Conservation (phyloP, 2,329 filamentous ascomycete species). For the Escovopsis weberi region DNA sequence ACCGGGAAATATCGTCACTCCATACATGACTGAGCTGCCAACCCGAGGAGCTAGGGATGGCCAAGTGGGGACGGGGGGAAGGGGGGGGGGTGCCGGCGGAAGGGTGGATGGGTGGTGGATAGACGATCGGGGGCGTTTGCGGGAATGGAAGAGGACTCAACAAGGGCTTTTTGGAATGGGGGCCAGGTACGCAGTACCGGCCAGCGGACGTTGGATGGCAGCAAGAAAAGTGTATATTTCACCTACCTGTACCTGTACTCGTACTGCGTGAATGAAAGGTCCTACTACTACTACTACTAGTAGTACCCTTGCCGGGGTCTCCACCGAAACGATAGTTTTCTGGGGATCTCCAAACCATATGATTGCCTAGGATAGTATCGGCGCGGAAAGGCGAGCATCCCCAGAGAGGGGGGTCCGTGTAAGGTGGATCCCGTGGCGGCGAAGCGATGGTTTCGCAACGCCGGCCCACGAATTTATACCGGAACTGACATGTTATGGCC, state of each 20-base stretch:
- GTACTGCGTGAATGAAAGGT: no score
- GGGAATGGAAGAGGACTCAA: not conserved
- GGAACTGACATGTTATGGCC: constrained; percentile 12
- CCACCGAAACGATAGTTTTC: no score
- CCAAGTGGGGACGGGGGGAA: not conserved
- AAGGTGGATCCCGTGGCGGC: constrained; percentile 6
- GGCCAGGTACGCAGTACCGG: not conserved
- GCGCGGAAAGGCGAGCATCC: not conserved
- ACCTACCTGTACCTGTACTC: no score
- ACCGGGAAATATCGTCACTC: not conserved
- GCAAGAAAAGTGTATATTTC: no score
- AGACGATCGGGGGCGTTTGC: not conserved
- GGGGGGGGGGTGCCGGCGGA: constrained; percentile 1
- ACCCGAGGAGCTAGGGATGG: not conserved
- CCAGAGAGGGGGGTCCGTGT: constrained; percentile 1
- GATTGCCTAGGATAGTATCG: not conserved
- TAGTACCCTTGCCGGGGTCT: no score
- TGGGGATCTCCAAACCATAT: no score
- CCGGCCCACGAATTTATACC: constrained; percentile 20
- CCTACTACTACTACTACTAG: no score
- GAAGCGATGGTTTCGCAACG: constrained; percentile 2
- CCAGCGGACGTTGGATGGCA: not conserved
- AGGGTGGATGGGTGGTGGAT: constrained; percentile 3
- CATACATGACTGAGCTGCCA: constrained; percentile 3
- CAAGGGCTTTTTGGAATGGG: not conserved